These are phyloP conservation scores for Sporothrix mexicana DNA, from an alignment of 2,329 filamentous ascomycete species.

Conservation along the genomic window DNA sequence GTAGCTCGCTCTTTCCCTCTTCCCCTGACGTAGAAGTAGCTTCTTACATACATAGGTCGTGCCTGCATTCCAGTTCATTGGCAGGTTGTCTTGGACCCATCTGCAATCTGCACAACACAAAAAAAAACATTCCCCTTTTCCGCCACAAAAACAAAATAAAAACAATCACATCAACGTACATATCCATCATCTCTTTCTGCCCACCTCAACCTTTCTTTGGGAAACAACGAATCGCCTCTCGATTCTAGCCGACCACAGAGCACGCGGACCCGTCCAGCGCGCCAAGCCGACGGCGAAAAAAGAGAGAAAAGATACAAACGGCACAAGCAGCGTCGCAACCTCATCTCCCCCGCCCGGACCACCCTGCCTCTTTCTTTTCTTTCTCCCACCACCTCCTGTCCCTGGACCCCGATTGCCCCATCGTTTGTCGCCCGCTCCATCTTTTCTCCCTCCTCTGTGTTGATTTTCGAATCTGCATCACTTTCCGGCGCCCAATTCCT, in stretches of 20 bases:
- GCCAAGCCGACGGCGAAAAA: conserved; percentile 26
- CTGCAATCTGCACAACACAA: neutral
- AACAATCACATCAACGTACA: neutral
- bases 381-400: conserved; percentile 22
- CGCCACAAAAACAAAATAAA: neutral
- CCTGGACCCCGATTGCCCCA: conserved; percentile 25
- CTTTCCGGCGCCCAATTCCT: conserved; percentile 1
- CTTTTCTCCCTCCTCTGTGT: neutral
- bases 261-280: neutral
- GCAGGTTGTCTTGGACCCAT: neutral
- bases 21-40: conserved; percentile 6
- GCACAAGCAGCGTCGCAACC: conserved; percentile 34
- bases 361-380: conserved; percentile 29
- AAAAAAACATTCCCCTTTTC: neutral
- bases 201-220: neutral
- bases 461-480: conserved; percentile 18
- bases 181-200: neutral
- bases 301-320: conserved; percentile 2
- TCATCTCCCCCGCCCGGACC: conserved; percentile 32
- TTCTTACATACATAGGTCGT: neutral
- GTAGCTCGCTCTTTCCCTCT: conserved; percentile 17
- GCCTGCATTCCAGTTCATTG: conserved; percentile 14
- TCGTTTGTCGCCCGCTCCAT: conserved; percentile 3
- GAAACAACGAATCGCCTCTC: neutral
- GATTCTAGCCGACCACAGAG: neutral